phyloP scores from a whole-genome alignment of 192 early-diverging fungal species.

The Obelidium mucronatum region DNA sequence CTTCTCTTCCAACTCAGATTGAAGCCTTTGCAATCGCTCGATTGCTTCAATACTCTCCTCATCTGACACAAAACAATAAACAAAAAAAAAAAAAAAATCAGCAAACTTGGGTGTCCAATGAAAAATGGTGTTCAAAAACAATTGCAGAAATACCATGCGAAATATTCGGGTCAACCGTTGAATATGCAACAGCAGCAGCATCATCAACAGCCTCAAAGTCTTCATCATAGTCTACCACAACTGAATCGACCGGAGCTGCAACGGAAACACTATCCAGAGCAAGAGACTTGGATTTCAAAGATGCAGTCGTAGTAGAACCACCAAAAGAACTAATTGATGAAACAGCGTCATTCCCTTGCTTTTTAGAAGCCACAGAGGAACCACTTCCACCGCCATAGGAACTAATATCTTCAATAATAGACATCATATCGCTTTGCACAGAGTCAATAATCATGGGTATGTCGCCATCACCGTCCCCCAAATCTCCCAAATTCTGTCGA shows the following conservation, averaged over 20 bases:
- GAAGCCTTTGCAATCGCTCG: not conserved
- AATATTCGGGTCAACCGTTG: too few relatives aligned
- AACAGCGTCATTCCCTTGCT: not conserved
- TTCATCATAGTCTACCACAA: not conserved
- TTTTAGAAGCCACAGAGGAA: not conserved
- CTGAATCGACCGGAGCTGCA: not conserved
- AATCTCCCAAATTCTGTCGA: not conserved
- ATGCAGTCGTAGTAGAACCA: not conserved
- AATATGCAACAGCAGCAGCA: not conserved
- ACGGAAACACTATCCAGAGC: constrained; percentile 2
- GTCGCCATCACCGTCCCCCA: not conserved
- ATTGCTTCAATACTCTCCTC: constrained; percentile 12
- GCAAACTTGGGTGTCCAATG: too few relatives aligned
- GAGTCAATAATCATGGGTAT: constrained; percentile 27
- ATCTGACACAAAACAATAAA: not conserved
- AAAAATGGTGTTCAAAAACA: too few relatives aligned
- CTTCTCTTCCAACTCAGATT: not conserved
- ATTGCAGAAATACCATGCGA: too few relatives aligned
- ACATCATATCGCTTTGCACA: constrained; percentile 19
- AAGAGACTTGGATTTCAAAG: too few relatives aligned
- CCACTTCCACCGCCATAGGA: constrained; percentile 16
- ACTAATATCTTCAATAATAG: constrained; percentile 23
- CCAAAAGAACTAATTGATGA: not conserved
- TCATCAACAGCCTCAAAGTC: not conserved
- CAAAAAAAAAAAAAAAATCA: not conserved